Conservation (phyloP, 306 rosid genomes). For the Castanopsis chinensis region DNA sequence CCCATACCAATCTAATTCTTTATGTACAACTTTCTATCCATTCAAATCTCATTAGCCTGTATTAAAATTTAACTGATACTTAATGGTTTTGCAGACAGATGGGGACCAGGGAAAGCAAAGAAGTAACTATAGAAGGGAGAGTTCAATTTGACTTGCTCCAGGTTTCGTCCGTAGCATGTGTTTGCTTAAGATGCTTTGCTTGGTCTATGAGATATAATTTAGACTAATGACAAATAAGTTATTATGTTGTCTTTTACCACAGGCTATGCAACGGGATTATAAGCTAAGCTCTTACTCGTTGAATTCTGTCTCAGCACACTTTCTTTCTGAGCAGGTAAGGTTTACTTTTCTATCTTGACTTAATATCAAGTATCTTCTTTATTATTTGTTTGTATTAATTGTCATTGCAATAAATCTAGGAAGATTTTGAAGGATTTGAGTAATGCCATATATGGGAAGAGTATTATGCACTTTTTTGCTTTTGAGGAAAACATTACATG, state of each 20-base stretch:
- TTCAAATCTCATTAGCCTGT: conserved; percentile 10
- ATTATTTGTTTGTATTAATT: conserved; percentile 4
- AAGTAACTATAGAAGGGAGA: conserved; percentile 89
- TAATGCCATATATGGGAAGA: conserved; percentile 2
- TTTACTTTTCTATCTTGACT: conserved; percentile 11
- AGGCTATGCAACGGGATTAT: conserved; percentile 92
- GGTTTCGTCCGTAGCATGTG: conserved; percentile 44
- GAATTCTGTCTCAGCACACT: conserved; percentile 95
- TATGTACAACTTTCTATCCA: background rate
- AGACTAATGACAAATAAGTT: conserved; percentile 22
- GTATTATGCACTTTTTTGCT: background rate
- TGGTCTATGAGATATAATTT: conserved; percentile 2
- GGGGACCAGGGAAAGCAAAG: conserved; percentile 97
- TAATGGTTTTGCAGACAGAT: conserved; percentile 63
- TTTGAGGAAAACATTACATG: background rate
- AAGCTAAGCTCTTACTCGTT: conserved; percentile 93
- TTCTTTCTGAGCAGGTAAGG: conserved; percentile 93
- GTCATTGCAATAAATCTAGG: conserved; percentile 10
- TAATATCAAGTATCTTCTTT: conserved; percentile 13
- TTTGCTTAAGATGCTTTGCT: conserved; percentile 22
- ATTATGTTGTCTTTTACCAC: conserved; percentile 25
- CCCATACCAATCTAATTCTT: background rate
- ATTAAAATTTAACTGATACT: conserved; percentile 11
- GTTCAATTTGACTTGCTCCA: conserved; percentile 98
- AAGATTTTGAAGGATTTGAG: background rate